These are phyloP conservation scores for Vigna hirtella DNA, from an alignment of 306 rosid species.

Conservation along the genomic window DNA sequence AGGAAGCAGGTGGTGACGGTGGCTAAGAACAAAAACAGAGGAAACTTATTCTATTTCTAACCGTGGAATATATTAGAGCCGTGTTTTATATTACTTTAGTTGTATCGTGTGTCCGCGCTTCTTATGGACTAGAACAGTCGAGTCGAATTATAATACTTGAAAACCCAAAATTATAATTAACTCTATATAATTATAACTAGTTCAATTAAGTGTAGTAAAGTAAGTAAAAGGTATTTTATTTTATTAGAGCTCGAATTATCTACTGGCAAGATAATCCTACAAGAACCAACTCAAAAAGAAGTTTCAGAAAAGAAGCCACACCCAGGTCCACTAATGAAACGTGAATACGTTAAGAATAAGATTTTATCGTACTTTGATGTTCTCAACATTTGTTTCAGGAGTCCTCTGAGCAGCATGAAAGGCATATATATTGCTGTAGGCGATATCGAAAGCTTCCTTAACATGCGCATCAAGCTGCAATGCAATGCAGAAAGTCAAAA, in stretches of 20 bases:
- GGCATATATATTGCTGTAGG: constrained; percentile 80
- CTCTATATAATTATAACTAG: too few relatives aligned
- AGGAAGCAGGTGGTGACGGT: too few relatives aligned
- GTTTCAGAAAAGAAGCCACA: background rate
- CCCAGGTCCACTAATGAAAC: background rate
- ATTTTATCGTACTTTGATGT: constrained; percentile 69
- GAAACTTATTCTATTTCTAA: too few relatives aligned
- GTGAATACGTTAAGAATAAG: background rate
- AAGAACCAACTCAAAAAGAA: background rate
- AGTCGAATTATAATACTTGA: too few relatives aligned
- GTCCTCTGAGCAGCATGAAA: constrained; percentile 82
- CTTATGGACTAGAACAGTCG: too few relatives aligned
- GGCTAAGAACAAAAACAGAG: too few relatives aligned
- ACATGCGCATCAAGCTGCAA: constrained; percentile 67
- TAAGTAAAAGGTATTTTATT: background rate
- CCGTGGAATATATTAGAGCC: too few relatives aligned
- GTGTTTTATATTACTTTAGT: too few relatives aligned
- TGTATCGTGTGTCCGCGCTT: too few relatives aligned
- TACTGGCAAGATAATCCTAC: background rate
- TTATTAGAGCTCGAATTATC: background rate
- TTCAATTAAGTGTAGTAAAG: too few relatives aligned
- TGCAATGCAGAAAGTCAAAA: constrained; percentile 40
- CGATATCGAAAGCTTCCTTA: constrained; percentile 84
- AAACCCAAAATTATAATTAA: too few relatives aligned
- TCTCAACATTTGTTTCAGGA: constrained; percentile 68